These are phyloP conservation scores for Chrysoporthe cubensis DNA, from an alignment of 2,329 filamentous ascomycete species.

Conservation along the genomic window DNA sequence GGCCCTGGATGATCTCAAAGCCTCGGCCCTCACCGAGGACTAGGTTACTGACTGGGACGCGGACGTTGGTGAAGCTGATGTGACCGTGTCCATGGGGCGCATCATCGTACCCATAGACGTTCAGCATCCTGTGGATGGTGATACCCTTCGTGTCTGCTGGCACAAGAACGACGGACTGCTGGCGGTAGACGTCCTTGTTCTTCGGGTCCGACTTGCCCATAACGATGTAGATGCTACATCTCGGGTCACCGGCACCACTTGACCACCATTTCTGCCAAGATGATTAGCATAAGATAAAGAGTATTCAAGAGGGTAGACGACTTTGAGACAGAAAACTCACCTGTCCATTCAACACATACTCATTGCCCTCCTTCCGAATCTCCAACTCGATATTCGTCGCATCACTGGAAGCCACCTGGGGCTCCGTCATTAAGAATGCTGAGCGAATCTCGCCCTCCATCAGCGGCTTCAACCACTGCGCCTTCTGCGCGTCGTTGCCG, in stretches of 20 bases:
- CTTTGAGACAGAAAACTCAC: conserved; percentile 48
- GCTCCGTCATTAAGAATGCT: conserved; percentile 94
- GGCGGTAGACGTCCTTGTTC: conserved; percentile 78
- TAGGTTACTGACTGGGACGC: conserved; percentile 81
- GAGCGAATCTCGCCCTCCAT: conserved; percentile 85
- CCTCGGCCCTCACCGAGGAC: conserved; percentile 91
- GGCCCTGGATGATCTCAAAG: conserved; percentile 98
- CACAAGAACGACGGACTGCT: conserved; percentile 93
- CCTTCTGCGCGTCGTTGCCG: conserved; percentile 83
- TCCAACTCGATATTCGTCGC: conserved; percentile 89
- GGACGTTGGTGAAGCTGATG: conserved; percentile 85
- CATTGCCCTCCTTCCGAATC: conserved; percentile 81
- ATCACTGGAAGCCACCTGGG: conserved; percentile 84
- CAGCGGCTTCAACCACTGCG: conserved; percentile 78
- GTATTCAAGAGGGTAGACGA: not conserved
- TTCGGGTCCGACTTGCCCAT: conserved; percentile 89
- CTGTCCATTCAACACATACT: conserved; percentile 88
- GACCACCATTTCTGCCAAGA: conserved; percentile 95
- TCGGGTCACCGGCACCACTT: conserved; percentile 88
- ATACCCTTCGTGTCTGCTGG: conserved; percentile 81
- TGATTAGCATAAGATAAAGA: not conserved
- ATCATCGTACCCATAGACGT: conserved; percentile 94
- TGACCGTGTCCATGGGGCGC: conserved; percentile 98
- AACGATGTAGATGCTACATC: conserved; percentile 92
- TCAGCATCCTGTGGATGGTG: conserved; percentile 91